phyloP scores from a whole-genome alignment of 75 land plant genomes.

The Pinus taeda region DNA sequence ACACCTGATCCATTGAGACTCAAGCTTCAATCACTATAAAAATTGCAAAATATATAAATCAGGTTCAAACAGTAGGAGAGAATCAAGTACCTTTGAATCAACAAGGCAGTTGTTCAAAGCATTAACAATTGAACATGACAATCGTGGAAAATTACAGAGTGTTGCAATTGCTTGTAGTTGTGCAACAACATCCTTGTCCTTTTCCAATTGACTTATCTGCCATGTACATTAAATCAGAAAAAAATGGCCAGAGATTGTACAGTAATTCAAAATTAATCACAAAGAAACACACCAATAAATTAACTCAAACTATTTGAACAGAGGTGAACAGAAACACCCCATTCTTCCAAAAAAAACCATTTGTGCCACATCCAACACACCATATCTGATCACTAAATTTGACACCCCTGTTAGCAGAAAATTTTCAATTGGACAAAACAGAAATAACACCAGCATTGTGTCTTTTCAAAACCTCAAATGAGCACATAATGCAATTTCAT shows the following conservation, averaged over 20 bases:
- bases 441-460: no score
- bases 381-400: no score
- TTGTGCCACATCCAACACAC: no score
- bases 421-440: no score
- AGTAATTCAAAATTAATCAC: not conserved
- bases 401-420: no score
- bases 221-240: not conserved
- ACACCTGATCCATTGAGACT: constrained; percentile 50
- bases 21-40: not conserved
- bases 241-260: not conserved
- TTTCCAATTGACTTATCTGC: constrained; percentile 96
- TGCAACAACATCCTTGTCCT: constrained; percentile 92
- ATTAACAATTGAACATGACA: constrained; percentile 69
- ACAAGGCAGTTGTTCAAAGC: constrained; percentile 74
- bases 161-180: constrained; percentile 85
- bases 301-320: no score
- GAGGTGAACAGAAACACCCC: no score
- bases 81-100: constrained; percentile 73
- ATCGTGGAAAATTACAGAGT: constrained; percentile 53
- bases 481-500: no score
- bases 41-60: not conserved
- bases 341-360: no score
- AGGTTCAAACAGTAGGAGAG: not conserved
- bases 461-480: no score
- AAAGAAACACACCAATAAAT: no score